phyloP scores from a whole-genome alignment of 2,329 filamentous ascomycete genomes.

The Monosporascus sp. region DNA sequence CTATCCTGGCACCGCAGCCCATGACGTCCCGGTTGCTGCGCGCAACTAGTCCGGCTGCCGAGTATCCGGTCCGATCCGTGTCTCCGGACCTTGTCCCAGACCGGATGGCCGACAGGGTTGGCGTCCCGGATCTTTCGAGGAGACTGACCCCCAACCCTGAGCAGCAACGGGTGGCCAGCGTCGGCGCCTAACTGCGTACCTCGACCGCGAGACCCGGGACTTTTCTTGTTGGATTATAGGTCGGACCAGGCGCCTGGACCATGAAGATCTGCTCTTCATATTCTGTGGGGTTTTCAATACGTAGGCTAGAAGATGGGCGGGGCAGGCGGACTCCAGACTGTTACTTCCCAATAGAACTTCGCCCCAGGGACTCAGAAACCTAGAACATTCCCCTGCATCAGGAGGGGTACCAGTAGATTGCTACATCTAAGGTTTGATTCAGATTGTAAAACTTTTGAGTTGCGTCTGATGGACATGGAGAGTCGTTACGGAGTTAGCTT shows the following conservation, averaged over 20 bases:
- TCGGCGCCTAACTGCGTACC: constrained; percentile 18
- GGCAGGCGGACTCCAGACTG: background rate
- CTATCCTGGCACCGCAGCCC: constrained; percentile 50
- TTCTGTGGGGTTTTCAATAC: no score
- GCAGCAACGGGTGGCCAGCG: constrained; percentile 23
- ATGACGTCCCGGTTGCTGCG: constrained; percentile 50
- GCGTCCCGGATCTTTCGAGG: constrained; percentile 38
- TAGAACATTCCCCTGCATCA: background rate
- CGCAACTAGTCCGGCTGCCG: constrained; percentile 46
- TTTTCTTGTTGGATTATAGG: no score
- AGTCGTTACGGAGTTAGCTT: background rate
- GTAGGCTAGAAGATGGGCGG: background rate
- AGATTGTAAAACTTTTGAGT: background rate
- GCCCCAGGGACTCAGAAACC: background rate
- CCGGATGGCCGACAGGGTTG: constrained; percentile 55
- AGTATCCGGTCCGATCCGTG: constrained; percentile 50
- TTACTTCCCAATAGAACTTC: background rate
- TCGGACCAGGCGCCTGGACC: background rate
- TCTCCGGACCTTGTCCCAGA: constrained; percentile 60
- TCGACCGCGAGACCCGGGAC: no score
- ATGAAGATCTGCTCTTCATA: background rate
- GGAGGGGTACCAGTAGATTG: background rate
- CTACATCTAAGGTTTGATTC: background rate
- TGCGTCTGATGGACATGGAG: background rate
- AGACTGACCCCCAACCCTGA: constrained; percentile 29